These are phyloP conservation scores for Acrodontium crateriforme DNA, from an alignment of 2,329 filamentous ascomycete species.

Conservation along the genomic window DNA sequence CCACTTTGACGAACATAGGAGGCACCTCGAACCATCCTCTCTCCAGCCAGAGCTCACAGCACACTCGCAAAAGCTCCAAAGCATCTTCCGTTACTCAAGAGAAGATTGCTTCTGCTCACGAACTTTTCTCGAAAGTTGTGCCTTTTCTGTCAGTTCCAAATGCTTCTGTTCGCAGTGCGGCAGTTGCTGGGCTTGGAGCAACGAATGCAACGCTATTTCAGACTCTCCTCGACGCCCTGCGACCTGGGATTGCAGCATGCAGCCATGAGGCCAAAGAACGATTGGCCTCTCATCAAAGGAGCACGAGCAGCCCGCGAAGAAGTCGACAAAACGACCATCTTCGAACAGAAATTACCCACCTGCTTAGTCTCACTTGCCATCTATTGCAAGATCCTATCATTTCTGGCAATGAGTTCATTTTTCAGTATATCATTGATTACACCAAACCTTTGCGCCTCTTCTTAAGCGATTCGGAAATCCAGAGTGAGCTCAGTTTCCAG, in stretches of 20 bases:
- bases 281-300: conserved; percentile 63
- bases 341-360: conserved; percentile 86
- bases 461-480: conserved; percentile 84
- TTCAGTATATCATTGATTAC: conserved; percentile 78
- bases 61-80: conserved; percentile 69
- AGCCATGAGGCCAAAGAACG: conserved; percentile 78
- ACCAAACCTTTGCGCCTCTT: conserved; percentile 88
- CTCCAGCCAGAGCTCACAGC: conserved; percentile 45
- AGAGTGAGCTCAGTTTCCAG: conserved; percentile 89
- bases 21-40: conserved; percentile 47
- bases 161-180: conserved; percentile 70
- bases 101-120: conserved; percentile 76
- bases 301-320: conserved; percentile 58
- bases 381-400: conserved; percentile 69
- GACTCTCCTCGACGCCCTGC: conserved; percentile 76
- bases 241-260: conserved; percentile 72
- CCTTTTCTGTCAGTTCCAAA: conserved; percentile 72
- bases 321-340: conserved; percentile 76
- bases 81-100: conserved; percentile 46
- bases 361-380: conserved; percentile 86
- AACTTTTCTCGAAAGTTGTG: conserved; percentile 82
- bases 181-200: conserved; percentile 81
- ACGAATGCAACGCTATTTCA: conserved; percentile 92
- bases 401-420: conserved; percentile 66
- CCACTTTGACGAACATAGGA: conserved; percentile 62